These are phyloP conservation scores for Mortierella sp. DNA, from an alignment of 371 early-diverging fungal genomes.

Conservation along the genomic window DNA sequence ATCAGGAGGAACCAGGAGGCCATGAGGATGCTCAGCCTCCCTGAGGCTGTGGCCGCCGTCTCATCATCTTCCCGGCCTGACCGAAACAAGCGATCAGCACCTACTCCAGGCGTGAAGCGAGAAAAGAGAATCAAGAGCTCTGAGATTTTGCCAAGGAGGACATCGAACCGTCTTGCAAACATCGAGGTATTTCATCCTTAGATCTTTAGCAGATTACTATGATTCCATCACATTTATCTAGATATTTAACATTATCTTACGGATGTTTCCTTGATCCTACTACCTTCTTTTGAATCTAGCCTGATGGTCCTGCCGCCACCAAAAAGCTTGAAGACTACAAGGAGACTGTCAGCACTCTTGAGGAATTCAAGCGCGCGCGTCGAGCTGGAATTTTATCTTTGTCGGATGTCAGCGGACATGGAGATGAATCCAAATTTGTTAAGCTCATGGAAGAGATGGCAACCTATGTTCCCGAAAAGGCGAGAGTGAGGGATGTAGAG, in stretches of 20 bases:
- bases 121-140: constrained; percentile 37
- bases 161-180: constrained; percentile 34
- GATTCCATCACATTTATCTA: neutral
- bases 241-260: neutral
- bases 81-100: constrained; percentile 38
- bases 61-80: constrained; percentile 13
- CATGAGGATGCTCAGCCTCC: constrained; percentile 35
- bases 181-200: constrained; percentile 24
- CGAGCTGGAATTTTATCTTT: constrained; percentile 31
- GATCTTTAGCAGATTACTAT: neutral
- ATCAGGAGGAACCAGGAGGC: constrained; percentile 46
- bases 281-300: constrained; percentile 14
- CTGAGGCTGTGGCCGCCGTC: constrained; percentile 26
- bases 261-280: neutral
- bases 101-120: constrained; percentile 35
- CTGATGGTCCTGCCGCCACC: constrained; percentile 26
- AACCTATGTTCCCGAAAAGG: constrained; percentile 55
- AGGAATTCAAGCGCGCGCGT: constrained; percentile 9
- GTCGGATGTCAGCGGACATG: constrained; percentile 38
- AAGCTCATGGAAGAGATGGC: constrained; percentile 38
- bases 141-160: constrained; percentile 32
- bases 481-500: constrained; percentile 42
- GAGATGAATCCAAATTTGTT: constrained; percentile 33
- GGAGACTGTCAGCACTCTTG: constrained; percentile 8
- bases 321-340: constrained; percentile 21